Evolutionary conservation across 202 grass and related monocot species (phyloP).

Genomic region (Dendrocalamus latiflorus): DNA sequence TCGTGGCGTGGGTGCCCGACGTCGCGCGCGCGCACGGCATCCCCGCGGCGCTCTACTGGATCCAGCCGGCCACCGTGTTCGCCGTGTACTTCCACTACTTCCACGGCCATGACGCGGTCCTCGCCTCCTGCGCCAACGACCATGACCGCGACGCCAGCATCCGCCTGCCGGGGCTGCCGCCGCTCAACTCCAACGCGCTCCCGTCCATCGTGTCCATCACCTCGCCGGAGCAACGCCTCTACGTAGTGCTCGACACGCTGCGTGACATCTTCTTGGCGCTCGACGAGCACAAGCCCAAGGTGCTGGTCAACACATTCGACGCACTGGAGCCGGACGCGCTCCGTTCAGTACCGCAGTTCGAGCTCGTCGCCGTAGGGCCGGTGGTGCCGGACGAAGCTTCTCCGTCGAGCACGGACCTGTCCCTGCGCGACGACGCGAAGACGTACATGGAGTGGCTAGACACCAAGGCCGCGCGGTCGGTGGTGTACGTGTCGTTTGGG

Average conservation of each 20-base stretch:
- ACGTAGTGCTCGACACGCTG: neutral
- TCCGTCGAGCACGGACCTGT: neutral
- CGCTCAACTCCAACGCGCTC: slow-evolving; percentile 18
- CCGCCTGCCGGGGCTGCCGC: slow-evolving; percentile 8
- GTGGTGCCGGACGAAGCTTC: neutral
- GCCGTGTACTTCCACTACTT: slow-evolving; percentile 54
- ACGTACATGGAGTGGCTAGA: slow-evolving; percentile 53
- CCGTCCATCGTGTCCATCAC: slow-evolving; percentile 26
- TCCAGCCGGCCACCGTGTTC: slow-evolving; percentile 49
- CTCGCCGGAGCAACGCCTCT: neutral
- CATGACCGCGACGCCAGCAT: neutral
- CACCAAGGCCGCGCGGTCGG: slow-evolving; percentile 40
- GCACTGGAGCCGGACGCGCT: slow-evolving; percentile 21
- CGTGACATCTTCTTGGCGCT: slow-evolving; percentile 17
- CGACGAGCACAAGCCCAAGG: slow-evolving; percentile 24
- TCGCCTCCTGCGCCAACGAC: slow-evolving; percentile 22
- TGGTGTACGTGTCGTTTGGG: slow-evolving; percentile 75
- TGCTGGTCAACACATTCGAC: slow-evolving; percentile 45
- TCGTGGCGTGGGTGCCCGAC: slow-evolving; percentile 23
- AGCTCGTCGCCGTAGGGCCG: slow-evolving; percentile 33
- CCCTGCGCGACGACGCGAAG: neutral
- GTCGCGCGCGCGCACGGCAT: slow-evolving; percentile 31
- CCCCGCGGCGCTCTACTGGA: slow-evolving; percentile 48
- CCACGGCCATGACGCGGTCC: slow-evolving; percentile 33
- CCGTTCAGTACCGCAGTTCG: neutral